Evolutionary conservation across 257 asterid genomes (phyloP), one percentile per base, ranked within the genome.

Genomic region (Primulina huaijiensis): DNA sequence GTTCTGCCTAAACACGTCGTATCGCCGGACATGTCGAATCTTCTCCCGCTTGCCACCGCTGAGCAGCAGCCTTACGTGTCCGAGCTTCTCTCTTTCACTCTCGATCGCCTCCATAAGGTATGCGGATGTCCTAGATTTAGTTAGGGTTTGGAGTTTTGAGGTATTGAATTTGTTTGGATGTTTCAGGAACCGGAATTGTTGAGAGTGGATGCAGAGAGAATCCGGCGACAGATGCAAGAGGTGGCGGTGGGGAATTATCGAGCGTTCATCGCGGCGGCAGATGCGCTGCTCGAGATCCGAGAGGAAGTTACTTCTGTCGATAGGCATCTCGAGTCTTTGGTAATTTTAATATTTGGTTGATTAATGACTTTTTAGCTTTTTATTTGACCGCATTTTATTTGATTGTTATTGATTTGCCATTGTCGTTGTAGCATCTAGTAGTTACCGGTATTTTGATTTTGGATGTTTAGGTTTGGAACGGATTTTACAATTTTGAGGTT

Each of bases 141-240:
- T 60, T 16, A 8, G 33, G 7, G 34, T 72, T 67, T 73, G 46
- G 25, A 65, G 60, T 63, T 62, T 64, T 67, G 75, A 38, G 65
- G 17, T 50, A 34, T 37, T 69, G 53, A 60, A 40, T 46, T 52
- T 52, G 62, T 30, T 69, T 8, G 4, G 52, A 40, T 69, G 14
- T 71, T 19, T 23, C 62, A 92, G 97, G 98, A 92, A 70, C 98
- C 97, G 79, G 97, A 93, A 77, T 88, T 90, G 70, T 76, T 90
- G 69, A 84, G 95, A 81, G 97, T 93, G 52, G 98, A 90, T 84
- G 94, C 92, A 31, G 97, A 93, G 90, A 87, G 98, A 73, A 90
- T 88, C 72, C 90, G 86, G 85, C 82, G 97, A 79, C 98, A 93
- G 90, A 93, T 93, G 98, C 97, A 90, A 81, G 97, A 93, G 92